Percentiles rank a stretch among this genome's conserved stretches.
phyloP scores from a whole-genome alignment of 2,329 filamentous ascomycete species.

The Ophiobolus disseminans region DNA sequence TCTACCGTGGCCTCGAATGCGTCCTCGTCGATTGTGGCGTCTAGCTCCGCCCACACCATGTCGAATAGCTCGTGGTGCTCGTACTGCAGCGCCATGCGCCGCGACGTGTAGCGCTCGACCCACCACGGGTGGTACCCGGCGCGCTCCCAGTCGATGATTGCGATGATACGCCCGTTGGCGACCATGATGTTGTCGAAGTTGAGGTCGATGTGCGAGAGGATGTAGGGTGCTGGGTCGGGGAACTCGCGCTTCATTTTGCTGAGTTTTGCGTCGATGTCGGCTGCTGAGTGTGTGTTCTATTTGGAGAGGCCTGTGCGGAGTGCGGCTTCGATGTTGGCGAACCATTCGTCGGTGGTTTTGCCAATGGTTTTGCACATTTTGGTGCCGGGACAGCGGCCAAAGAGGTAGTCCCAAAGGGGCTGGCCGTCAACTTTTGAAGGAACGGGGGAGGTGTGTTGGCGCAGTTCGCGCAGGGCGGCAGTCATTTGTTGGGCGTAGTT shows the following conservation, averaged over 20 bases:
- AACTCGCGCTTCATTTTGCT: conserved; percentile 7
- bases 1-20: no score
- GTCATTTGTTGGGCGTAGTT: conserved; percentile 14
- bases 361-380: conserved; percentile 8
- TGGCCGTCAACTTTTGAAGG: conserved; percentile 13
- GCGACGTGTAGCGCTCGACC: conserved; percentile 6
- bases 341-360: conserved; percentile 17
- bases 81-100: no score
- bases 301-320: conserved; percentile 8
- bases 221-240: conserved; percentile 8
- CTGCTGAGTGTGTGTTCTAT: background rate
- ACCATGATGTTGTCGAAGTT: conserved; percentile 20
- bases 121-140: conserved; percentile 20
- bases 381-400: conserved; percentile 3
- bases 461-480: conserved; percentile 11
- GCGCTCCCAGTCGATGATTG: conserved; percentile 23
- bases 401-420: conserved; percentile 11
- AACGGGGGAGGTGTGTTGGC: conserved; percentile 11
- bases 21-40: no score
- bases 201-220: conserved; percentile 20
- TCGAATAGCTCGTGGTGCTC: no score
- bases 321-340: conserved; percentile 10
- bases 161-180: conserved; percentile 11
- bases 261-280: conserved; percentile 6
- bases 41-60: no score